Conservation (phyloP, 2,329 filamentous ascomycete genomes). For the Aspergillus costaricaensis region DNA sequence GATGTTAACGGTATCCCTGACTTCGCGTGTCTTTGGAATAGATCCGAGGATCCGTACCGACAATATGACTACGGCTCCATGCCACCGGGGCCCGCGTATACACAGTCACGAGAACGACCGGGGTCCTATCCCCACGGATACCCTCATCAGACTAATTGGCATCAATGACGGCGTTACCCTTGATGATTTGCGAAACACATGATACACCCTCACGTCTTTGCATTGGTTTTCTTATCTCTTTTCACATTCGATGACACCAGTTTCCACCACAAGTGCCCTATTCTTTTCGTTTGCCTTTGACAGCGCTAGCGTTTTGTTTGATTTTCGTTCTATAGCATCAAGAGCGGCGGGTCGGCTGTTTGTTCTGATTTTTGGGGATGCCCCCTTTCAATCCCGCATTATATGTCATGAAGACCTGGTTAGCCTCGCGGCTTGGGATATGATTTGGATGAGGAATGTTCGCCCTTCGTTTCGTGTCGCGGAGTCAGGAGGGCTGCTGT, state of each 20-base stretch:
- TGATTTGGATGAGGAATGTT: constrained; percentile 45
- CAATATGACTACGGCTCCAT: constrained; percentile 16
- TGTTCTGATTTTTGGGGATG: constrained; percentile 40
- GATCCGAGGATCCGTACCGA: constrained; percentile 23
- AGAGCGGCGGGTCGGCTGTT: constrained; percentile 52
- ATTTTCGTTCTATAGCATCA: constrained; percentile 43
- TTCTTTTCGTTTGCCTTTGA: constrained; percentile 11
- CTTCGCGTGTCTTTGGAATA: constrained; percentile 28
- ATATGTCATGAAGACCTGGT: constrained; percentile 52
- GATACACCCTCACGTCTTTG: constrained; percentile 43
- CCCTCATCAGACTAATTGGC: constrained; percentile 49
- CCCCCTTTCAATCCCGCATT: constrained; percentile 42
- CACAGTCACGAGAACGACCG: constrained; percentile 38
- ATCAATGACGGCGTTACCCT: constrained; percentile 58
- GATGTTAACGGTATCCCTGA: constrained; percentile 30
- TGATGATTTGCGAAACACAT: constrained; percentile 47
- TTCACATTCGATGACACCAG: constrained; percentile 34
- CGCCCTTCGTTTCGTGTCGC: constrained; percentile 37
- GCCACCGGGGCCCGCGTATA: constrained; percentile 45
- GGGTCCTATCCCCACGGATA: constrained; percentile 41
- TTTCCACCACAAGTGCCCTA: constrained; percentile 23
- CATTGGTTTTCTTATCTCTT: constrained; percentile 36
- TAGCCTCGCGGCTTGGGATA: constrained; percentile 52
- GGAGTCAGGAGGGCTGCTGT: neutral
- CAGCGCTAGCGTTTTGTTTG: constrained; percentile 40